phyloP scores from a whole-genome alignment of 2,329 filamentous ascomycete genomes.

The Chaetomium sp. region DNA sequence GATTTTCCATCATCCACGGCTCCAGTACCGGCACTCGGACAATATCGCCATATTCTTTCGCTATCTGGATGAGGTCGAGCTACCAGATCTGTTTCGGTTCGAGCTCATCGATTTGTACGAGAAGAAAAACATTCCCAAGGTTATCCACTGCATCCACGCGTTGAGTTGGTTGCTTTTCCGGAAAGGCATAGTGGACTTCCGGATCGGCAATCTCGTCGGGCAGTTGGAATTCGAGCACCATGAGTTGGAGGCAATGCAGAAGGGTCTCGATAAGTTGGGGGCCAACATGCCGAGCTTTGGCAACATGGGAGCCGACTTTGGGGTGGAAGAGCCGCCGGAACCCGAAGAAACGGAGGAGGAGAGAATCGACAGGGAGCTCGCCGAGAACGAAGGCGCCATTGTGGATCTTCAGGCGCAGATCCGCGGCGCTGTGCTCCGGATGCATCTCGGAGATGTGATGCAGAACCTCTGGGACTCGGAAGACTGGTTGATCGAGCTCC shows the following conservation, averaged over 20 bases:
- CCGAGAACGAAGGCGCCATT: constrained; percentile 65
- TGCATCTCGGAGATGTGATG: constrained; percentile 77
- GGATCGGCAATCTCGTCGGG: constrained; percentile 92
- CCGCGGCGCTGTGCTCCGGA: constrained; percentile 69
- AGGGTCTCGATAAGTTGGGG: constrained; percentile 91
- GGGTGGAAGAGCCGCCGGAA: constrained; percentile 63
- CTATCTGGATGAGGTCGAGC: constrained; percentile 82
- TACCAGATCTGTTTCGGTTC: constrained; percentile 94
- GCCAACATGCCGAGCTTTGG: constrained; percentile 96
- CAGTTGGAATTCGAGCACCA: constrained; percentile 97
- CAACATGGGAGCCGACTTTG: constrained; percentile 94
- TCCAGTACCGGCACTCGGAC: constrained; percentile 94
- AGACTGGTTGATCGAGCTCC: constrained; percentile 69
- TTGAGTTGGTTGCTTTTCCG: constrained; percentile 95
- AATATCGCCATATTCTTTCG: constrained; percentile 96
- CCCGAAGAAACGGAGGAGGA: constrained; percentile 89
- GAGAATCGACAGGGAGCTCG: constrained; percentile 72
- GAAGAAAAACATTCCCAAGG: constrained; percentile 99
- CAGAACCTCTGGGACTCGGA: constrained; percentile 85
- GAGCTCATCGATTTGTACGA: constrained; percentile 97
- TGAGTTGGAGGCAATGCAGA: constrained; percentile 93
- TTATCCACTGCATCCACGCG: constrained; percentile 97
- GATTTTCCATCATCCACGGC: constrained; percentile 77
- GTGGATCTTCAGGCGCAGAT: constrained; percentile 81
- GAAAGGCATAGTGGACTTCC: constrained; percentile 89